Percentiles rank a stretch among this genome's conserved stretches.
Evolutionary conservation across 2,329 filamentous ascomycete genomes (phyloP).

Genomic region (Setomelanomma holmii): DNA sequence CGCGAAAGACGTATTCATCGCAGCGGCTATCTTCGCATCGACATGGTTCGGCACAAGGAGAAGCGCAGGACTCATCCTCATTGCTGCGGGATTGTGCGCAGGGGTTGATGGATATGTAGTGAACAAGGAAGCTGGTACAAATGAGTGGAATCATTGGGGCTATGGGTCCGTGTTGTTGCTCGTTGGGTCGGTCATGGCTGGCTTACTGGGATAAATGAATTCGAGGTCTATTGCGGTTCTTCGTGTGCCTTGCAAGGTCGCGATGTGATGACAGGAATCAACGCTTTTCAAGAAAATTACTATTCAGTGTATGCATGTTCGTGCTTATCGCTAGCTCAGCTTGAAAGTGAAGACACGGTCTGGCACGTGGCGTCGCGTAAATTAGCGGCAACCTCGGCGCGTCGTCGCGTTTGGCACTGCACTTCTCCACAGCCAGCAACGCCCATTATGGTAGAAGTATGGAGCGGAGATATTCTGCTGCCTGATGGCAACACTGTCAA

Average conservation of each 20-base stretch:
- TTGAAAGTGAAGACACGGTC: not conserved
- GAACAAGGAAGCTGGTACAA: slow-evolving; percentile 41
- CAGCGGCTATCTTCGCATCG: slow-evolving; percentile 47
- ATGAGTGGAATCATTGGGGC: slow-evolving; percentile 60
- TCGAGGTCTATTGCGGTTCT: not conserved
- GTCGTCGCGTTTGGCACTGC: slow-evolving; percentile 10
- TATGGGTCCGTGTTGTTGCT: slow-evolving; percentile 50
- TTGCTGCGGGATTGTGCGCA: slow-evolving; percentile 53
- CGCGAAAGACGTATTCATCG: slow-evolving; percentile 60
- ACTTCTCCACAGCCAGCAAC: not conserved
- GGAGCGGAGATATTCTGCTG: slow-evolving; percentile 44
- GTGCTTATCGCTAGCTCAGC: too few relatives aligned
- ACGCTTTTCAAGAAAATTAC: too few relatives aligned
- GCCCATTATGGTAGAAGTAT: slow-evolving; percentile 40
- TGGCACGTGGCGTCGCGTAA: slow-evolving; percentile 20
- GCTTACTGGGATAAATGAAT: slow-evolving; percentile 22
- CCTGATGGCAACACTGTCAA: slow-evolving; percentile 30
- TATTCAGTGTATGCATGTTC: too few relatives aligned
- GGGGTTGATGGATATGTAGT: slow-evolving; percentile 57
- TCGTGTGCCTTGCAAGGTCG: not conserved
- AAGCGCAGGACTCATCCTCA: slow-evolving; percentile 53
- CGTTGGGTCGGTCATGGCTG: slow-evolving; percentile 47
- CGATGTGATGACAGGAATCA: not conserved
- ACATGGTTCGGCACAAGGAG: slow-evolving; percentile 49
- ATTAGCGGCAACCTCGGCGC: slow-evolving; percentile 17